Conservation (phyloP, 176 grass and related monocot species). For the Leersia perrieri region DNA sequence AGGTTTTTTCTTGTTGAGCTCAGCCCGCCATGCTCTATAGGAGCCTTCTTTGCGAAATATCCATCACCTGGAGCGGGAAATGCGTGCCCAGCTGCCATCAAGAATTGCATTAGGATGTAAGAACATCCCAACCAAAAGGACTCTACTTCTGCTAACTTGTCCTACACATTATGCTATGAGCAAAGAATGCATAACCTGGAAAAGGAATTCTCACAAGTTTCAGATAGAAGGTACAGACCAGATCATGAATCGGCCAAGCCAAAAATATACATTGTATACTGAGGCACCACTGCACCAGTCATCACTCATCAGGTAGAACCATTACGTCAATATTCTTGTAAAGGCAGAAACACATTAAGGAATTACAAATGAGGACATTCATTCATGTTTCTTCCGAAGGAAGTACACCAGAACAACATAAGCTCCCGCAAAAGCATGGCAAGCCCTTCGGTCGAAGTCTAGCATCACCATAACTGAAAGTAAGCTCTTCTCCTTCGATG, state of each 20-base stretch:
- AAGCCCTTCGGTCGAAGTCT: constrained; percentile 40
- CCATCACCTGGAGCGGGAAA: not conserved
- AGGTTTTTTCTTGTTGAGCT: not conserved
- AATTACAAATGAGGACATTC: not conserved
- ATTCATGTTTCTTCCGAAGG: constrained; percentile 83
- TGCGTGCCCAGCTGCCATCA: constrained; percentile 10
- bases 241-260: not conserved
- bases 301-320: not conserved
- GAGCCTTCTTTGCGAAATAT: not conserved
- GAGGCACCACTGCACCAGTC: not conserved
- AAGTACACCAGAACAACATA: constrained; percentile 54
- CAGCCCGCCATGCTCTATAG: not conserved
- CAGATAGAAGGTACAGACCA: not conserved
- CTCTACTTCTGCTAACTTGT: not conserved
- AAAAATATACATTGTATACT: not conserved
- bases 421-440: constrained; percentile 68
- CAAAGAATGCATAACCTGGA: not conserved
- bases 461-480: constrained; percentile 70
- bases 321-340: not conserved
- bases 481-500: constrained; percentile 61
- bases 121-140: not conserved
- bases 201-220: not conserved
- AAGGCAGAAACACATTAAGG: not conserved
- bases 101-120: not conserved
- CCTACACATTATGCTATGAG: not conserved